A percentile compares a stretch with the other conserved stretches of the same genome.
Conservation (phyloP, 2,329 filamentous ascomycete genomes). For the Calonectria hawksworthii region DNA sequence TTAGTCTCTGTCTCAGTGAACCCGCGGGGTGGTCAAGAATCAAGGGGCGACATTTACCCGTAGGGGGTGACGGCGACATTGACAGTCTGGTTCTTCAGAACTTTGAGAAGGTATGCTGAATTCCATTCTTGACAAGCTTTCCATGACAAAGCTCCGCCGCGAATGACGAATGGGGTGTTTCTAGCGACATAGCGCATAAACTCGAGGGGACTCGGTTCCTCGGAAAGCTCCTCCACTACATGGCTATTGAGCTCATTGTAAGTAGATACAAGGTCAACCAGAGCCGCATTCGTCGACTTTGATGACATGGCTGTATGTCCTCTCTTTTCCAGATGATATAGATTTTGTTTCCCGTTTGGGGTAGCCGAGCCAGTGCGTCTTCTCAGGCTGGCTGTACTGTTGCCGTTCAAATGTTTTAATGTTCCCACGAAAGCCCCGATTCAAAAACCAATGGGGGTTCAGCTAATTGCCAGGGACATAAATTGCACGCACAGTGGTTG, state of each 20-base stretch:
- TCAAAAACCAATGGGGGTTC: not conserved
- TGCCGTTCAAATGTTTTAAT: not conserved
- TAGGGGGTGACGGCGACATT: constrained; percentile 84
- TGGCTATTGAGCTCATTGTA: constrained; percentile 80
- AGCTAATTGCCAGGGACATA: not conserved
- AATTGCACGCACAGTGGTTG: not conserved
- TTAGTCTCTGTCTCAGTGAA: not conserved
- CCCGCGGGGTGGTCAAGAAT: not conserved
- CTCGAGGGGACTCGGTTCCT: constrained; percentile 80
- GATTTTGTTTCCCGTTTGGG: not conserved
- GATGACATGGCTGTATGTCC: not conserved
- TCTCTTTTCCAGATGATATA: not conserved
- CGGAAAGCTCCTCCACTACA: constrained; percentile 70
- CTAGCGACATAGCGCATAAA: constrained; percentile 83
- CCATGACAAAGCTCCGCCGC: constrained; percentile 74
- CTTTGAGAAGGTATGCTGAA: constrained; percentile 67
- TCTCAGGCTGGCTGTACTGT: not conserved
- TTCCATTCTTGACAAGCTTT: constrained; percentile 74
- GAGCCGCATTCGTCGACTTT: constrained; percentile 33
- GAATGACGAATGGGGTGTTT: constrained; percentile 82
- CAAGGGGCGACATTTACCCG: constrained; percentile 63
- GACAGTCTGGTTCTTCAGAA: constrained; percentile 70
- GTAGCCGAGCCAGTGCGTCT: not conserved
- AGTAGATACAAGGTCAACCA: constrained; percentile 69
- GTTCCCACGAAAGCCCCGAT: not conserved